Evolutionary conservation across 345 rosid species (phyloP).

Genomic region (Murraya paniculata): DNA sequence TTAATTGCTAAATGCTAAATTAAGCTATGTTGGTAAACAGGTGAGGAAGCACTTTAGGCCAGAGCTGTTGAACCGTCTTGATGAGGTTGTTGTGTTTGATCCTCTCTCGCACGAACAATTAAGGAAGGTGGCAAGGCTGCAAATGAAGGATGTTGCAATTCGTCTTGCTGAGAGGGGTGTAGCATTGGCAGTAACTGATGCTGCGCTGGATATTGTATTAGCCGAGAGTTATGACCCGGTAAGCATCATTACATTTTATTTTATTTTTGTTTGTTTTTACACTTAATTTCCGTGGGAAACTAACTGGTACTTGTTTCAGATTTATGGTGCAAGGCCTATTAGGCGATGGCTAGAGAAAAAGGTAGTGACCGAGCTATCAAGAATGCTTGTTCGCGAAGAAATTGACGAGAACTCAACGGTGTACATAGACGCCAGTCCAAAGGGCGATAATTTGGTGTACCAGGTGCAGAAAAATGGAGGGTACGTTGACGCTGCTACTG

Average conservation of each 20-base stretch:
- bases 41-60: slow-evolving; percentile 87
- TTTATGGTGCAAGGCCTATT: slow-evolving; percentile 87
- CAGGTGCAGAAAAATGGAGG: slow-evolving; percentile 78
- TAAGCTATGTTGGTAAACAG: slow-evolving; percentile 17
- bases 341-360: slow-evolving; percentile 94
- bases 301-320: slow-evolving; percentile 34
- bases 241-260: slow-evolving; percentile 16
- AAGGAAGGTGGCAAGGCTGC: slow-evolving; percentile 73
- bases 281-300: neutral
- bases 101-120: slow-evolving; percentile 89
- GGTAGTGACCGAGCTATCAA: slow-evolving; percentile 86
- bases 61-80: slow-evolving; percentile 80
- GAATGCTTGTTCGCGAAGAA: slow-evolving; percentile 79
- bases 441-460: slow-evolving; percentile 43
- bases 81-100: slow-evolving; percentile 85
- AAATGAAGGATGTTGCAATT: slow-evolving; percentile 79
- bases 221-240: slow-evolving; percentile 89
- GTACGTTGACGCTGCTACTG: slow-evolving; percentile 65
- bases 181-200: slow-evolving; percentile 80
- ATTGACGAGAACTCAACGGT: slow-evolving; percentile 86
- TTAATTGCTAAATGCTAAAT: neutral
- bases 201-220: slow-evolving; percentile 67
- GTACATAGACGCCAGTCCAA: slow-evolving; percentile 57
- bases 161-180: slow-evolving; percentile 85
- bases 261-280: fast-evolving